Conservation (phyloP, 1,284 basidiomycete species). For the Sphaerobolus stellatus region DNA sequence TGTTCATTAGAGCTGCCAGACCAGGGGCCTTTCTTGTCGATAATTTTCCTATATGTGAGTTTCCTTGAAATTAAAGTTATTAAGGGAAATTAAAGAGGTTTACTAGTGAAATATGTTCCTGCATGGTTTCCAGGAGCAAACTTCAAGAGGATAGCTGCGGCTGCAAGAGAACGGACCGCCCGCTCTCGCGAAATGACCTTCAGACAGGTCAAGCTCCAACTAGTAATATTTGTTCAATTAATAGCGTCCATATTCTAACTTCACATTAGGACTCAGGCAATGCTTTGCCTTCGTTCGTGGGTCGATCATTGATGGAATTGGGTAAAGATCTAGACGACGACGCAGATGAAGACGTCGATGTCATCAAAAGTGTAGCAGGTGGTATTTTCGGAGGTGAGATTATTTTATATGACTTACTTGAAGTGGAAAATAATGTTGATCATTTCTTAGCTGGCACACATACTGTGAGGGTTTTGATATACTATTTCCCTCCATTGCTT, state of each 20-base stretch:
- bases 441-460: slow-evolving; percentile 5
- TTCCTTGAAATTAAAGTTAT: neutral
- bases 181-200: neutral
- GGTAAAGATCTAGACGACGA: neutral
- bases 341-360: slow-evolving; percentile 2
- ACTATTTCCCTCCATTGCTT: neutral
- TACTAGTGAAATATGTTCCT: slow-evolving; percentile 34
- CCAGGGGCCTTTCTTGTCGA: slow-evolving; percentile 41
- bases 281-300: slow-evolving; percentile 7
- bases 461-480: neutral
- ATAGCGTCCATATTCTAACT: neutral
- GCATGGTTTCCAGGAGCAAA: slow-evolving; percentile 37
- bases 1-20: slow-evolving; percentile 38
- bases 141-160: slow-evolving; percentile 30
- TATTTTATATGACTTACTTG: neutral
- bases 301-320: neutral
- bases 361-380: slow-evolving; percentile 5
- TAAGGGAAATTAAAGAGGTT: neutral
- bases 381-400: slow-evolving; percentile 5
- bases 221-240: neutral
- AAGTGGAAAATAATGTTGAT: too few species aligned
- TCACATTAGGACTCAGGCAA: neutral
- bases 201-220: neutral
- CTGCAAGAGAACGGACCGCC: neutral
- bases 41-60: slow-evolving; percentile 31